phyloP scores from a whole-genome alignment of 2,329 filamentous ascomycete species.

The Nemania sp. region DNA sequence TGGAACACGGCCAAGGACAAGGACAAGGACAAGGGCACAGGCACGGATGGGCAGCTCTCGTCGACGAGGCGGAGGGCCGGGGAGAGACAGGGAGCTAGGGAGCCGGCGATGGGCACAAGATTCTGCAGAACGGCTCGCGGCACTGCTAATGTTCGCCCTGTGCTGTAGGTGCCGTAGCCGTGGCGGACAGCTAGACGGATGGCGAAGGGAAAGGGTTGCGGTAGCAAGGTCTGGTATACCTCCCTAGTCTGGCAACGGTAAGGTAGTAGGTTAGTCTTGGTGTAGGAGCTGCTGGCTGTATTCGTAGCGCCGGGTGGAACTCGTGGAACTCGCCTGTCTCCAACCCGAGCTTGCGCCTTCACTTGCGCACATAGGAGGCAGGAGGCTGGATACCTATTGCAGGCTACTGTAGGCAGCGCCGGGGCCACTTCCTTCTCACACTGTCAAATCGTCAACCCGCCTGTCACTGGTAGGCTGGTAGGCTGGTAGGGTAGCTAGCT shows the following conservation, averaged over 20 bases:
- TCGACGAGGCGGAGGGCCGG: constrained; percentile 3
- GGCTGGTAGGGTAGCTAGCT: not conserved
- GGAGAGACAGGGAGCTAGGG: not conserved
- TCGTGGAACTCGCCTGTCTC: constrained; percentile 15
- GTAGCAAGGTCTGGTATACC: constrained; percentile 4
- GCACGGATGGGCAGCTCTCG: constrained; percentile 1
- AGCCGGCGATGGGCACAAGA: not conserved
- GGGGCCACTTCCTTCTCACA: not conserved
- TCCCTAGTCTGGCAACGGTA: no score
- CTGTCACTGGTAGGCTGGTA: not conserved
- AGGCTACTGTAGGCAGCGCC: no score
- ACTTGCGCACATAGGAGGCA: not conserved
- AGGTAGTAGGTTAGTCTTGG: no score
- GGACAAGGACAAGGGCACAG: no score
- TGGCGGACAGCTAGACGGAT: constrained; percentile 11
- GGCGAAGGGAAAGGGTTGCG: constrained; percentile 10
- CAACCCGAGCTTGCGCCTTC: constrained; percentile 24
- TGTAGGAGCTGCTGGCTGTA: no score
- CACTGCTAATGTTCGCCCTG: not conserved
- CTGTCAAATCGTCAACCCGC: constrained; percentile 2
- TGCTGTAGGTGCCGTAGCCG: not conserved
- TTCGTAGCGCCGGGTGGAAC: constrained; percentile 9
- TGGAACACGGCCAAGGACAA: no score
- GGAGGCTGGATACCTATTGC: no score
- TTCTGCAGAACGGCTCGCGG: constrained; percentile 2